phyloP scores from a whole-genome alignment of 2,329 filamentous ascomycete species.

The Pseudocercospora fuligena region DNA sequence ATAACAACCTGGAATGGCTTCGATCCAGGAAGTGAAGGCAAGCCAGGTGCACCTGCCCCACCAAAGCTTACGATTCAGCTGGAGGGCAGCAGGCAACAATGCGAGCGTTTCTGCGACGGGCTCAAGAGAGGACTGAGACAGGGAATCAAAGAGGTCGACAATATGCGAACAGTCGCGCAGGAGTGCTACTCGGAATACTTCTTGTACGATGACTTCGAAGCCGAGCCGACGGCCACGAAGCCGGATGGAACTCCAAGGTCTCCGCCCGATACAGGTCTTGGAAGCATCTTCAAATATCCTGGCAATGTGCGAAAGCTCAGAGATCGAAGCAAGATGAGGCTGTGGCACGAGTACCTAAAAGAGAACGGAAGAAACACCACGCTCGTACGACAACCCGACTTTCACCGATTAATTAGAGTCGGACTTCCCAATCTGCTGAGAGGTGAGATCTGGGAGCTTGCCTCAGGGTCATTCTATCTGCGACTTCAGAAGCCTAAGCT shows the following conservation, averaged over 20 bases:
- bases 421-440: slow-evolving; percentile 90
- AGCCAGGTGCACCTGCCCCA: slow-evolving; percentile 61
- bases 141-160: slow-evolving; percentile 85
- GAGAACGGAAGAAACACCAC: slow-evolving; percentile 95
- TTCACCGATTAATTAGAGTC: slow-evolving; percentile 95
- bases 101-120: slow-evolving; percentile 94
- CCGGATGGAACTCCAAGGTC: slow-evolving; percentile 39
- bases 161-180: slow-evolving; percentile 75
- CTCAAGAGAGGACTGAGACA: slow-evolving; percentile 87
- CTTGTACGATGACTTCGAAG: slow-evolving; percentile 42
- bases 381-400: slow-evolving; percentile 91
- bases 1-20: slow-evolving; percentile 91
- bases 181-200: slow-evolving; percentile 91
- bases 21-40: slow-evolving; percentile 58
- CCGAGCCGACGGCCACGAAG: slow-evolving; percentile 56
- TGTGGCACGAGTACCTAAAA: slow-evolving; percentile 92
- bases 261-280: slow-evolving; percentile 89
- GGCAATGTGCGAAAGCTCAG: slow-evolving; percentile 92
- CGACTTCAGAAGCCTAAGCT: slow-evolving; percentile 83
- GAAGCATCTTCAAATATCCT: slow-evolving; percentile 91
- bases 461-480: slow-evolving; percentile 87
- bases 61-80: slow-evolving; percentile 93
- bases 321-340: slow-evolving; percentile 93
- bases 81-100: slow-evolving; percentile 83
- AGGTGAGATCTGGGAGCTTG: slow-evolving; percentile 95